These are phyloP conservation scores for Colletotrichum ledebouriae DNA, from an alignment of 2,329 filamentous ascomycete genomes.

Conservation along the genomic window DNA sequence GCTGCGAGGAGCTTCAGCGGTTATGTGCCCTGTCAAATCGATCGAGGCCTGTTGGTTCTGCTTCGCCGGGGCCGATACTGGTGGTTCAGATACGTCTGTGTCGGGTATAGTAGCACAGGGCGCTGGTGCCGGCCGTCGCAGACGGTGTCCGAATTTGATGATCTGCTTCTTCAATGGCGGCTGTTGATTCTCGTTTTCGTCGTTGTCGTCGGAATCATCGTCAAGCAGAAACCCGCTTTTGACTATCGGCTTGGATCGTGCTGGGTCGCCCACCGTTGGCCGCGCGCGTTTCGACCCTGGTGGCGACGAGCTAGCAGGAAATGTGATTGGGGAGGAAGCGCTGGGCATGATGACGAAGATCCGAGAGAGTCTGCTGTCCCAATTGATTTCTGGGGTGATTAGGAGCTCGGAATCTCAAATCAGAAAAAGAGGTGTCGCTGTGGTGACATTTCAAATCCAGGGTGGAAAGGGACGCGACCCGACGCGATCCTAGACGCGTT, in stretches of 20 bases:
- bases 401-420: not conserved
- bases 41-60: not conserved
- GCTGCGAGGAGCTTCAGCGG: not conserved
- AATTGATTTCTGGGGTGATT: too few relatives aligned
- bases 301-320: conserved; percentile 64
- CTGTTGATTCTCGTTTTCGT: conserved; percentile 36
- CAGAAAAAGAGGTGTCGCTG: conserved; percentile 8
- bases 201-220: conserved; percentile 51
- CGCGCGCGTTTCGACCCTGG: conserved; percentile 52
- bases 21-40: not conserved
- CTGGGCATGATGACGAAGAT: conserved; percentile 62
- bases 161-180: conserved; percentile 43
- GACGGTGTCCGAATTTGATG: conserved; percentile 28
- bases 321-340: conserved; percentile 70
- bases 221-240: conserved; percentile 57
- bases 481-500: conserved; percentile 40
- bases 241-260: conserved; percentile 49
- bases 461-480: conserved; percentile 26
- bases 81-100: not conserved
- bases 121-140: conserved; percentile 18
- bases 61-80: conserved; percentile 4
- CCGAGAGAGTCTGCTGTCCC: not conserved
- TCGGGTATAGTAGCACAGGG: conserved; percentile 2
- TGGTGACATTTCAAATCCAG: conserved; percentile 27
- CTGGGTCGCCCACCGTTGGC: conserved; percentile 52